Percentiles rank a stretch among this genome's conserved stretches.
These are phyloP conservation scores for Piper betle DNA, from an alignment of 164 flowering plant species.

Conservation along the genomic window DNA sequence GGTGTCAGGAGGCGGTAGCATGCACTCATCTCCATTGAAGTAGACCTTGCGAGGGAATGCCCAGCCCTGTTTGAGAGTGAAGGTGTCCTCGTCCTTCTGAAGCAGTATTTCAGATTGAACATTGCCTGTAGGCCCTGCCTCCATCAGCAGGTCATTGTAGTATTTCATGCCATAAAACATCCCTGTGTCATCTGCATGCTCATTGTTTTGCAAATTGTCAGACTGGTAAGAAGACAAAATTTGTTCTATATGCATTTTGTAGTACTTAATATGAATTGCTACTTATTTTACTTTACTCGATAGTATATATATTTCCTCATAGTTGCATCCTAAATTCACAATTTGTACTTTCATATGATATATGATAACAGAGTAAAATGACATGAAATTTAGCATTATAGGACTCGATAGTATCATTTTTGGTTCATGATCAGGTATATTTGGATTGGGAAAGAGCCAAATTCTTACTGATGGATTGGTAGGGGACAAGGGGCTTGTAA, in stretches of 20 bases:
- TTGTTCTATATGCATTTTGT: too few species aligned
- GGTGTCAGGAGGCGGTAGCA: conserved; percentile 63
- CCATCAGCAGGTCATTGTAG: conserved; percentile 73
- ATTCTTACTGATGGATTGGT: conserved; percentile 54
- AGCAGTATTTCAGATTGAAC: conserved; percentile 74
- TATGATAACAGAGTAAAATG: too few species aligned
- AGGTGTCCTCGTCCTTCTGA: conserved; percentile 46
- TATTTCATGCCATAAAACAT: conserved; percentile 80
- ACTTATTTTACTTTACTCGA: too few species aligned
- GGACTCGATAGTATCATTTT: too few species aligned
- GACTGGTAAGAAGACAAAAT: background rate
- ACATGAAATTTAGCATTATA: too few species aligned
- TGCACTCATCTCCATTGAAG: conserved; percentile 83
- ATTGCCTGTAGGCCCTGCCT: conserved; percentile 65
- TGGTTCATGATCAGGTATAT: background rate
- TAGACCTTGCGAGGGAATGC: conserved; percentile 73
- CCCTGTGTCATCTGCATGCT: conserved; percentile 71
- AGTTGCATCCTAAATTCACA: too few species aligned
- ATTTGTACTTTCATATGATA: too few species aligned
- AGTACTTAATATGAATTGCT: too few species aligned
- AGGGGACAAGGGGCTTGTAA: conserved; percentile 69
- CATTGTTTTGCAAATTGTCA: conserved; percentile 2
- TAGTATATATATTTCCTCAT: too few species aligned
- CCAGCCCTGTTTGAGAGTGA: conserved; percentile 70
- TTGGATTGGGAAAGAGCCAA: background rate